A percentile compares a stretch with the other conserved stretches of the same genome.
These are phyloP conservation scores for Viola pubescens DNA, from an alignment of 441 rosid genomes.

Conservation along the genomic window DNA sequence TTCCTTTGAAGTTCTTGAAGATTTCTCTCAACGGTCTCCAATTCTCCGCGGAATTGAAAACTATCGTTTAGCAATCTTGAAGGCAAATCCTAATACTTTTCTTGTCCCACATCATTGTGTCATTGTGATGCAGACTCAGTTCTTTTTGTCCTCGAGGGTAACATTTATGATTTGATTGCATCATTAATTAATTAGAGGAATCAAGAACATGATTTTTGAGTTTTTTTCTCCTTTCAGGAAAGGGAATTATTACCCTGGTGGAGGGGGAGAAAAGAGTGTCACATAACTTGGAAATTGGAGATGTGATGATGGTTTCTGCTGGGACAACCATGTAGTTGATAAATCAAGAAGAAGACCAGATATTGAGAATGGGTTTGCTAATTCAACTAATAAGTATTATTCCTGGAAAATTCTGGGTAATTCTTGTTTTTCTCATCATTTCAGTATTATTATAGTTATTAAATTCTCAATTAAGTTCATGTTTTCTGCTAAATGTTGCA, in stretches of 20 bases:
- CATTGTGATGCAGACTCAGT: constrained; percentile 38
- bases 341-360: constrained; percentile 30
- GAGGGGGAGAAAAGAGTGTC: constrained; percentile 30
- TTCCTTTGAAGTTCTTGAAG: constrained; percentile 29
- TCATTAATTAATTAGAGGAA: not conserved
- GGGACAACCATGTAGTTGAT: constrained; percentile 30
- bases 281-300: constrained; percentile 30
- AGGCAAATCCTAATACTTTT: constrained; percentile 43
- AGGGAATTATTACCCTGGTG: constrained; percentile 32
- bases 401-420: constrained; percentile 35
- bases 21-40: constrained; percentile 32
- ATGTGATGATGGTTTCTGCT: constrained; percentile 34
- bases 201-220: not conserved
- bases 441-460: not conserved
- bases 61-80: constrained; percentile 28
- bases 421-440: not conserved
- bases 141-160: constrained; percentile 35
- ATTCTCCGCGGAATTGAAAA: constrained; percentile 41
- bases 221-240: constrained; percentile 21
- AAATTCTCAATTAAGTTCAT: not conserved
- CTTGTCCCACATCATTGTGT: constrained; percentile 39
- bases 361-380: constrained; percentile 30
- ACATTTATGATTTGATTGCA: not conserved
- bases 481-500: constrained; percentile 8
- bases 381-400: constrained; percentile 24